phyloP scores from a whole-genome alignment of 371 early-diverging fungal genomes.

The Amoeboaphelidium occidentale region DNA sequence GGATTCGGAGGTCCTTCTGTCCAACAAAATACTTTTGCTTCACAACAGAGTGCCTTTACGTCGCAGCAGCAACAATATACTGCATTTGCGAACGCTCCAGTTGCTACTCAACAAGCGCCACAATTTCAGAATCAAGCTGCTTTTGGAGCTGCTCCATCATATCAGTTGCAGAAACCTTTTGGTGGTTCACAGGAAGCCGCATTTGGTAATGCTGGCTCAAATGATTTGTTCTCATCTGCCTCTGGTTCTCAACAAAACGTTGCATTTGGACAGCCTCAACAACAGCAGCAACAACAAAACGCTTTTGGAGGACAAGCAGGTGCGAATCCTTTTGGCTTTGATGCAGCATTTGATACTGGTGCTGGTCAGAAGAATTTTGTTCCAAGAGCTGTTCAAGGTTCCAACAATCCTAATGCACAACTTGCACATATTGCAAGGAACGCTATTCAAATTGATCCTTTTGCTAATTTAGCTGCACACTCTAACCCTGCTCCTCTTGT shows the following conservation, averaged over 20 bases:
- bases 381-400: not conserved
- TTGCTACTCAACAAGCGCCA: too few relatives aligned
- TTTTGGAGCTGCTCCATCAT: too few relatives aligned
- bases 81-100: too few relatives aligned
- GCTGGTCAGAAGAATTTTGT: not conserved
- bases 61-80: not conserved
- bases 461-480: slow-evolving; percentile 19
- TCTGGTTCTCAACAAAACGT: too few relatives aligned
- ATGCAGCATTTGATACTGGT: not conserved
- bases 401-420: not conserved
- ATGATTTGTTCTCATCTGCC: too few relatives aligned
- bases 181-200: too few relatives aligned
- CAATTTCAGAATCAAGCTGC: too few relatives aligned
- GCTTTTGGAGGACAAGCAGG: not conserved
- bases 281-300: not conserved
- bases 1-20: not conserved
- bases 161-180: too few relatives aligned
- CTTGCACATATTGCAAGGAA: slow-evolving; percentile 2
- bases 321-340: too few relatives aligned
- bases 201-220: too few relatives aligned
- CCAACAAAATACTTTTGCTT: not conserved
- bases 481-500: not conserved
- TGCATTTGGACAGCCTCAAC: too few relatives aligned
- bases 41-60: not conserved
- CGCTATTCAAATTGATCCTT: slow-evolving; percentile 24